Evolutionary conservation across 2,329 filamentous ascomycete species (phyloP), one percentile per base, ranked within the genome.

Genomic region (Diaporthe longicolla): DNA sequence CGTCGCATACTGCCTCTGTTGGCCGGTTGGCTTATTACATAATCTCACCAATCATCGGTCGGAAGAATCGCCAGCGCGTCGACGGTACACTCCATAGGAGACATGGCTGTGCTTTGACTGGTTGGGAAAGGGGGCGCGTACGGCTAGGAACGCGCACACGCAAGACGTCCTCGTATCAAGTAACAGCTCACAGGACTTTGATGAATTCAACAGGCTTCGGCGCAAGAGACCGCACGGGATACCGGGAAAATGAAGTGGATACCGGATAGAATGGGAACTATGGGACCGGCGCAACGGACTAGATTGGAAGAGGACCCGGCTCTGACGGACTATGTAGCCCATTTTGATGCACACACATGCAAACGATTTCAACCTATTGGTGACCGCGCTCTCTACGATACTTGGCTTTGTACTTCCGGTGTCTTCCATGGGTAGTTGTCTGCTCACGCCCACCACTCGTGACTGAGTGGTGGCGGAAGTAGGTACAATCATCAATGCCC

Each of bases 251-350:
- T 54, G 29, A 61, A 54, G 6, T 24, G 32, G 11, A 71, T n/a
- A 48, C 50, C 55, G 13, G 13, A 63, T 71, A 61, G 69, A 50
- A 24, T 52, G 11, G 43, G n/a, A 61, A 32, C 21, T 37, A 45
- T 19, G 69, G 57, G 21, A 71, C 37, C 32, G 69, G 69, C 69
- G 69, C 69, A 71, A 43, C 55, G 63, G 40, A 63, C n/a, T 63
- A 57, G 69, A 63, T 15, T 50, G 45, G 19, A 43, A 32, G 13
- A 29, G 15, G 32, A 32, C 11, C 58, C 54, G 37, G 32, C 48
- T 50, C 19, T 32, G 29, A 52, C 24, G 43, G 45, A 21, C 43
- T 21, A 59, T 37, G n/a, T 50, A 59, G n/a, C 24, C 52, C 11
- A 26, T 11, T 24, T 54, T 19, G 35, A 55, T 9, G 43, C 35